phyloP scores from a whole-genome alignment of 2,329 filamentous ascomycete species.

The Diplodia intermedia region DNA sequence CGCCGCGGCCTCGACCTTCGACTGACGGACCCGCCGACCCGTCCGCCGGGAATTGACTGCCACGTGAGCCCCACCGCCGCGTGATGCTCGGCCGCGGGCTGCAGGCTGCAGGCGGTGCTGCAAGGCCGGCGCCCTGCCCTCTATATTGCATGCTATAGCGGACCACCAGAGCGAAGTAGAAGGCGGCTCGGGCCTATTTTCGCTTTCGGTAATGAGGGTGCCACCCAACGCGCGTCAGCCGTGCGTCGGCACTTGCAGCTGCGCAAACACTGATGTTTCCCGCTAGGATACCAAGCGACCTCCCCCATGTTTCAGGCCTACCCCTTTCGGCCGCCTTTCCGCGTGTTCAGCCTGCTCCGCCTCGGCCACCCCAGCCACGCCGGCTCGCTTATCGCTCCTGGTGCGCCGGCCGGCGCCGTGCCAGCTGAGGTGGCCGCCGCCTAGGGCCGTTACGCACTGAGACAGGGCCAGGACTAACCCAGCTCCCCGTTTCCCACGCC shows the following conservation, averaged over 20 bases:
- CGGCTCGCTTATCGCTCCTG: background rate
- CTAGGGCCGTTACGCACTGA: background rate
- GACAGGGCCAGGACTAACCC: background rate
- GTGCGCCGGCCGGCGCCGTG: background rate
- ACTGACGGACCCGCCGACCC: background rate
- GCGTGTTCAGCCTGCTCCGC: background rate
- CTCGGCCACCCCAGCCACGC: background rate
- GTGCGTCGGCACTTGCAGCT: conserved; percentile 12
- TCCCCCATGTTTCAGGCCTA: conserved; percentile 25
- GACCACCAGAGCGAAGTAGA: background rate
- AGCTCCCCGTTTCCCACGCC: background rate
- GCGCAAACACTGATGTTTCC: background rate
- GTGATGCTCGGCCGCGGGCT: background rate
- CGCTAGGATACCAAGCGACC: conserved; percentile 16
- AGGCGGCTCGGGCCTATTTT: conserved; percentile 2
- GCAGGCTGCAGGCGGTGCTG: background rate
- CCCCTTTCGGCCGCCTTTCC: background rate
- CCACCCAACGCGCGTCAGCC: conserved; percentile 17
- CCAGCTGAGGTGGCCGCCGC: too few relatives aligned
- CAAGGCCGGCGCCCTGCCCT: background rate
- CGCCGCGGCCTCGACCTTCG: too few relatives aligned
- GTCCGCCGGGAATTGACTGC: background rate
- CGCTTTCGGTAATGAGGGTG: background rate
- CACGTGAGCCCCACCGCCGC: background rate
- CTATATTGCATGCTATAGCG: background rate